Percentiles rank a stretch among this genome's conserved stretches.
These are phyloP conservation scores for Pestalotiopsis sp. DNA, from an alignment of 2,329 filamentous ascomycete genomes.

Conservation along the genomic window DNA sequence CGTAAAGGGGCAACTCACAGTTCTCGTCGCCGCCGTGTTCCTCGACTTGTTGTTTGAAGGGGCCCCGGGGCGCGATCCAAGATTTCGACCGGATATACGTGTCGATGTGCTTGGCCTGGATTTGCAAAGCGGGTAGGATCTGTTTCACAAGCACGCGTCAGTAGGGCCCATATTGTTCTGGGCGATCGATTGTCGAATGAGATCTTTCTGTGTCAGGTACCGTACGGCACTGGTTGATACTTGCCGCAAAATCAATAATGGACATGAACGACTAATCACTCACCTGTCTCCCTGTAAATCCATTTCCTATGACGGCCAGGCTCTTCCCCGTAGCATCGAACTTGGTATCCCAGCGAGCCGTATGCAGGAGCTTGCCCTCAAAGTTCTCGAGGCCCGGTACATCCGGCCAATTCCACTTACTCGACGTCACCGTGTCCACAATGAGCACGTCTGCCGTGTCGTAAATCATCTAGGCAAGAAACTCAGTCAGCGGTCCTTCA, in stretches of 20 bases:
- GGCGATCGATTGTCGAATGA: too few species aligned
- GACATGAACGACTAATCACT: too few species aligned
- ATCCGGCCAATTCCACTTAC: not conserved
- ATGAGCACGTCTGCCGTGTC: conserved; percentile 1
- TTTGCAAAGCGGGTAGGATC: not conserved
- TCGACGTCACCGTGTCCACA: not conserved
- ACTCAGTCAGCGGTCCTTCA: not conserved
- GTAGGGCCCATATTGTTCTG: too few species aligned
- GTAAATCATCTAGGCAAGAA: not conserved
- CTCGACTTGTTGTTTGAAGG: not conserved
- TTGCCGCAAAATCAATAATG: too few species aligned
- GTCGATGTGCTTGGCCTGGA: not conserved
- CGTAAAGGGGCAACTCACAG: too few species aligned
- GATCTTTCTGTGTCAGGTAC: too few species aligned
- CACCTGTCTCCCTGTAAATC: not conserved
- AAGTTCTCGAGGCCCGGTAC: not conserved
- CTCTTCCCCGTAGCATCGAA: not conserved
- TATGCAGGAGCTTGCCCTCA: not conserved
- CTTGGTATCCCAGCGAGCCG: not conserved
- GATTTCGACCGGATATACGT: not conserved
- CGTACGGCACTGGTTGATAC: too few species aligned
- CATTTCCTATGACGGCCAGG: not conserved
- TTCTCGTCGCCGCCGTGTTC: not conserved
- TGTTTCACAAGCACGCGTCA: not conserved
- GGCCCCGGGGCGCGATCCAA: not conserved